These are phyloP conservation scores for Angophora floribunda DNA, from an alignment of 345 rosid species.

Conservation along the genomic window DNA sequence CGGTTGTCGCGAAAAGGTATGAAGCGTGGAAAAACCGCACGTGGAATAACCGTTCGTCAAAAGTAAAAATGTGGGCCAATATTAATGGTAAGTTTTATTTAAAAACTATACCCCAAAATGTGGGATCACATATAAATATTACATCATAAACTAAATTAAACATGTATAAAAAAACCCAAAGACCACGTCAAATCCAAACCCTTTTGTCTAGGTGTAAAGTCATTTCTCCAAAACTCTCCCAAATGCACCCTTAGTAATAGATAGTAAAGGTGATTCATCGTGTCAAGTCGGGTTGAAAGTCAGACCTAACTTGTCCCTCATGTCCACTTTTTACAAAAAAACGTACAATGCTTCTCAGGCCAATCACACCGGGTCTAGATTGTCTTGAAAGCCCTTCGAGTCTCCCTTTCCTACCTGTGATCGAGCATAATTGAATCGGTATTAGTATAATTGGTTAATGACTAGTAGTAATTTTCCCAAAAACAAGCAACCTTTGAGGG, in stretches of 20 bases:
- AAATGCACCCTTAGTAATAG: background rate
- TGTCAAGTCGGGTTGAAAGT: background rate
- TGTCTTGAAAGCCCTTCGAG: background rate
- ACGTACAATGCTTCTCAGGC: background rate
- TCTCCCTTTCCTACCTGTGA: background rate
- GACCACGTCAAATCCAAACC: too few species aligned
- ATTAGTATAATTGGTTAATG: background rate
- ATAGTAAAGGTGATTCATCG: background rate
- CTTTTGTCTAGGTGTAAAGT: background rate
- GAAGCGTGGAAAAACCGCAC: too few species aligned
- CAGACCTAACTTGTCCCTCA: background rate
- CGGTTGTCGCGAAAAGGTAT: too few species aligned
- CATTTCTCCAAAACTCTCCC: background rate
- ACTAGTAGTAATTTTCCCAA: background rate
- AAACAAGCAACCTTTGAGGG: background rate
- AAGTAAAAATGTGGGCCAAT: too few species aligned
- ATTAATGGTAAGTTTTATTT: too few species aligned
- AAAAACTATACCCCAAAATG: too few species aligned
- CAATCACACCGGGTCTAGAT: too few species aligned
- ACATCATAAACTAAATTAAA: too few species aligned
- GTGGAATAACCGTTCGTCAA: too few species aligned
- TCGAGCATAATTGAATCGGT: accelerated
- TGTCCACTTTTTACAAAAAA: background rate
- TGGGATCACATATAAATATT: too few species aligned
- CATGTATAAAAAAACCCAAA: too few species aligned